Percentiles rank a stretch among this genome's conserved stretches.
Evolutionary conservation across 345 rosid genomes (phyloP).

Genomic region (Rhodamnia rubescens): DNA sequence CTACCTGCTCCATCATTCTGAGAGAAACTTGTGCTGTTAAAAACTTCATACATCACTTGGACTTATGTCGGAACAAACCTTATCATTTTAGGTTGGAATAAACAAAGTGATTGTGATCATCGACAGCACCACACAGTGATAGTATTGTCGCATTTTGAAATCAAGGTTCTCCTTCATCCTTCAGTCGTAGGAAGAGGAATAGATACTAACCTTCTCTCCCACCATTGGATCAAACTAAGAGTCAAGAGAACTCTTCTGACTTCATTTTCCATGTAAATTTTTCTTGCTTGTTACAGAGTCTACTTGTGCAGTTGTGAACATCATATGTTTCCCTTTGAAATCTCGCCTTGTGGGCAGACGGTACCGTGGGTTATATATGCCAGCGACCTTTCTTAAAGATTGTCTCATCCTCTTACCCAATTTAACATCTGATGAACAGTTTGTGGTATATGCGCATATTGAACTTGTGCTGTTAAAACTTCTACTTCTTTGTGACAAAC

Average conservation of each 20-base stretch:
- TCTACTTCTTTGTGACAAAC: too few species aligned
- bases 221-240: not conserved
- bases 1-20: not conserved
- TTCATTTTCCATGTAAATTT: not conserved
- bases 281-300: not conserved
- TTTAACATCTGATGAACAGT: not conserved
- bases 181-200: too few species aligned
- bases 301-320: not conserved
- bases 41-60: not conserved
- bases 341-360: not conserved
- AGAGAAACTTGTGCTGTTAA: not conserved
- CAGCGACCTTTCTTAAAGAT: not conserved
- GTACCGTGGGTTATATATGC: not conserved
- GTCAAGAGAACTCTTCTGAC: not conserved
- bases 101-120: not conserved
- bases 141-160: not conserved
- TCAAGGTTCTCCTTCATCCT: not conserved
- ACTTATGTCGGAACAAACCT: not conserved
- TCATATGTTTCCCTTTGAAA: not conserved
- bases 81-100: not conserved
- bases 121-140: not conserved
- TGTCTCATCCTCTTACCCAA: too few species aligned
- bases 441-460: not conserved
- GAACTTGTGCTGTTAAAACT: too few species aligned
- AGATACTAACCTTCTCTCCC: not conserved